Conservation (phyloP, 2,329 filamentous ascomycete species). For the Stachybotrys elegans region DNA sequence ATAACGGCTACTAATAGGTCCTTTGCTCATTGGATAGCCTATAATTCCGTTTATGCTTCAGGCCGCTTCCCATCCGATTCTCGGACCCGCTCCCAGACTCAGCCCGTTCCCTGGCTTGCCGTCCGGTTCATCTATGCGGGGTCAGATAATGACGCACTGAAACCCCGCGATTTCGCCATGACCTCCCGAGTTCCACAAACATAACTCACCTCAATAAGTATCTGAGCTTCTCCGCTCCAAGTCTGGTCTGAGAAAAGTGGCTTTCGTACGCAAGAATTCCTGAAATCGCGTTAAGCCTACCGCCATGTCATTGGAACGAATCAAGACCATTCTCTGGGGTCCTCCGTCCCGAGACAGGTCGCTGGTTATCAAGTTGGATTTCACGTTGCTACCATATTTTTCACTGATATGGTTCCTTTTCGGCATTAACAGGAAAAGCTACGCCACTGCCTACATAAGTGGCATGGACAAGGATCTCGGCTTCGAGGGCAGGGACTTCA, state of each 20-base stretch:
- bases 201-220: neutral
- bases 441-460: slow-evolving; percentile 36
- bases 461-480: slow-evolving; percentile 32
- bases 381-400: slow-evolving; percentile 37
- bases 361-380: slow-evolving; percentile 33
- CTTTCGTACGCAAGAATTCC: neutral
- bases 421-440: slow-evolving; percentile 37
- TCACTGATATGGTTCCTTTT: slow-evolving; percentile 43
- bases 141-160: slow-evolving; percentile 1
- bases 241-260: neutral
- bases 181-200: neutral
- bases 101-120: no score
- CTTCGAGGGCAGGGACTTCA: slow-evolving; percentile 33
- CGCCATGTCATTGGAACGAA: neutral
- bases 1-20: no score
- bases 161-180: slow-evolving; percentile 1
- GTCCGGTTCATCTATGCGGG: no score
- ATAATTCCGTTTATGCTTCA: no score
- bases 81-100: no score
- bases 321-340: neutral
- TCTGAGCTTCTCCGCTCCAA: neutral
- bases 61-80: no score
- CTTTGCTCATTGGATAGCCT: no score
- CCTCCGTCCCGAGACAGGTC: slow-evolving; percentile 11
- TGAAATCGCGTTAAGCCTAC: neutral